Evolutionary conservation across 352 stramenopile genomes (phyloP), one percentile per base, ranked within the genome.

Genomic region (Phytophthora pluvialis): DNA sequence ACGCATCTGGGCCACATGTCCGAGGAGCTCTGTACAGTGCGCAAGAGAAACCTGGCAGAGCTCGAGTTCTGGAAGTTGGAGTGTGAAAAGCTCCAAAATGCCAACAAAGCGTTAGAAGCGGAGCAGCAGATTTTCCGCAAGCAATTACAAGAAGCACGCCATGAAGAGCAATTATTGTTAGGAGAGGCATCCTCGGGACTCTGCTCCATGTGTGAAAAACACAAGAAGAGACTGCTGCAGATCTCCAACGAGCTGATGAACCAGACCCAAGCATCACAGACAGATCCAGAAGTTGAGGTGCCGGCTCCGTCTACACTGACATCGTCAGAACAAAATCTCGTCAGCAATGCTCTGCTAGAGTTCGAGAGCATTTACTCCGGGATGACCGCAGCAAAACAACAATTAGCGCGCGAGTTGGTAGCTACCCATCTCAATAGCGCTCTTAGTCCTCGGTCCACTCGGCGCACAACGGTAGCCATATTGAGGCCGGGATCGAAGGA

Each of bases 51-150:
- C n/a, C 67, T 63, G 8, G 70, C 76, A 0, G 81, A 90, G 39
- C 73, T 88, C 4, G 80, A 85, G 21, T 90, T 78, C 48, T 90
- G 81, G 81, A 84, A 86, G 31, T 55, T 90, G 6, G 81, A 90
- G 40, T 87, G 81, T 56, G 78, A 87, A 47, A 90, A 89, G 39
- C 62, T 83, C 3, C 78, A 90, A 45, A 84, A 88, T 31, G 60
- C 65, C 1, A 86, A 83, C 62, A 79, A 74, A 53, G 56, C 62
- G 9, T 29, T 88, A 6, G 55, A 69, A 26, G 46, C 49, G 0
- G 78, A 88, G 43, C 61, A 77, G 10, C 63, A 83, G 28, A 67
- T 75, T 3, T 43, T 64, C 1, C 71, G 64, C 29, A 60, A 77
- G 16, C 56, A 80, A 40, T n/a, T 90, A 2, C 35, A 70, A 42